Evolutionary conservation across 306 rosid species (phyloP), one percentile per base, ranked within the genome.

Genomic region (Dryas alaskensis): DNA sequence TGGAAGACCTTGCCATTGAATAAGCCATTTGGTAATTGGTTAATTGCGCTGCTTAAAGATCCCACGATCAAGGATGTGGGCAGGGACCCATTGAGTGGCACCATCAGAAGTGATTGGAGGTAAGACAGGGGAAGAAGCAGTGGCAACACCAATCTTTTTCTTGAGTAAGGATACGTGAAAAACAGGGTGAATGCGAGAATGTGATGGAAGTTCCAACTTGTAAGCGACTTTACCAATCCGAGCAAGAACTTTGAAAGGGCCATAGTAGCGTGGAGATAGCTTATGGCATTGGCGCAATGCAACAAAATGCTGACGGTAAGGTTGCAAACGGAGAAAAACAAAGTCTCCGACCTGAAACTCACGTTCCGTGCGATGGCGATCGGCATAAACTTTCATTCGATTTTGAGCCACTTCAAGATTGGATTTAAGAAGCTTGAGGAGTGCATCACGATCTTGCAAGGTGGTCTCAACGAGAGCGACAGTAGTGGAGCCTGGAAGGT

Each of bases 301-400:
- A 0, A 42, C 3, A 10, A 37, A 13, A 1, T 3, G 14, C 16
- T 43, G 70, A 0, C 6, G 49, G 43, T 65, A 65, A 2, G 70
- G 70, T 42, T 40, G 31, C 0, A 70, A 19, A 5, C 42, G 42
- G 3, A 72, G 10, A 22, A 8, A 61, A 0, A 60, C 77, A 14
- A 3, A 14, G 5, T 73, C 59, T 0, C 61, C 19, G 0, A 16
- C 50, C 7, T 47, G 3, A 9, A 73, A 61, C 8, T 2, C 0
- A 0, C 16, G 8, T 0, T 73, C 48, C 0, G 7, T 19, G 0
- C 7, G 17, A 0, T 27, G 4, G 0, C 0, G 0, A 10, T 8
- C 17, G 0, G 53, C 65, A 0, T 16, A 5, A 1, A 6, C 4
- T 3, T 70, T 70, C 52, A 42, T 70, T 0, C 19, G 2, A 9